A percentile compares a stretch with the other conserved stretches of the same genome.
Conservation (phyloP, 768 basidiomycete species). For the Hortiboletus campestris region DNA sequence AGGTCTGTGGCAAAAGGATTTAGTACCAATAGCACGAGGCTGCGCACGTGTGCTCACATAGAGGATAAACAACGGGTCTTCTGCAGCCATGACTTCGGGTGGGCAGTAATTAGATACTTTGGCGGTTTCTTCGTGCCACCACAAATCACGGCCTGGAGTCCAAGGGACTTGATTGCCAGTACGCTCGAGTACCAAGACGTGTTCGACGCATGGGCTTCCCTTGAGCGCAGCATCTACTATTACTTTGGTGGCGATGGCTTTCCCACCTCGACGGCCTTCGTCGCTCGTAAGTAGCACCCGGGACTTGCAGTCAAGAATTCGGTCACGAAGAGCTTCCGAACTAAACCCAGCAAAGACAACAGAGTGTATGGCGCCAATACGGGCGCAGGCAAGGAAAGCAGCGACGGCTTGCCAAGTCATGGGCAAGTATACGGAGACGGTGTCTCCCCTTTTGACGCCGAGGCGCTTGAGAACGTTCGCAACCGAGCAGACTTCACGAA, state of each 20-base stretch:
- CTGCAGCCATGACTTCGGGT: constrained; percentile 82
- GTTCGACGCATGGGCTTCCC: constrained; percentile 81
- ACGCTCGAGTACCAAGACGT: constrained; percentile 84
- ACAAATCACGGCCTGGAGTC: constrained; percentile 82
- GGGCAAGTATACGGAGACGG: constrained; percentile 88
- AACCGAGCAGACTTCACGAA: constrained; percentile 83
- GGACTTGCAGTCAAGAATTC: constrained; percentile 84
- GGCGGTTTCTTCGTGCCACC: constrained; percentile 93
- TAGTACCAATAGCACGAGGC: constrained; percentile 1
- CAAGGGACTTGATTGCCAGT: constrained; percentile 83
- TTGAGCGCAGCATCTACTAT: constrained; percentile 92
- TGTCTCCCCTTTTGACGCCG: constrained; percentile 94
- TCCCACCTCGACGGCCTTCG: constrained; percentile 92
- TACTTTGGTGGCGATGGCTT: constrained; percentile 89
- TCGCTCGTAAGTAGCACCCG: constrained; percentile 95
- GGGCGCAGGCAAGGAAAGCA: constrained; percentile 96
- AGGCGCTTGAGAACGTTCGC: constrained; percentile 90
- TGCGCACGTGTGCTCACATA: constrained; percentile 61
- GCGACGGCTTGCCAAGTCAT: constrained; percentile 96
- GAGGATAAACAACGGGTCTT: constrained; percentile 98
- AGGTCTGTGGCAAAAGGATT: constrained; percentile 55
- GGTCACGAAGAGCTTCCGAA: constrained; percentile 90
- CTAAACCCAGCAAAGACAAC: constrained; percentile 98
- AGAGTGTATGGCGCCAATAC: constrained; percentile 94
- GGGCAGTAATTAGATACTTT: constrained; percentile 89